Base-by-base conservation (phyloP, 352 stramenopile species). In the Pythium aquatile region DNA sequence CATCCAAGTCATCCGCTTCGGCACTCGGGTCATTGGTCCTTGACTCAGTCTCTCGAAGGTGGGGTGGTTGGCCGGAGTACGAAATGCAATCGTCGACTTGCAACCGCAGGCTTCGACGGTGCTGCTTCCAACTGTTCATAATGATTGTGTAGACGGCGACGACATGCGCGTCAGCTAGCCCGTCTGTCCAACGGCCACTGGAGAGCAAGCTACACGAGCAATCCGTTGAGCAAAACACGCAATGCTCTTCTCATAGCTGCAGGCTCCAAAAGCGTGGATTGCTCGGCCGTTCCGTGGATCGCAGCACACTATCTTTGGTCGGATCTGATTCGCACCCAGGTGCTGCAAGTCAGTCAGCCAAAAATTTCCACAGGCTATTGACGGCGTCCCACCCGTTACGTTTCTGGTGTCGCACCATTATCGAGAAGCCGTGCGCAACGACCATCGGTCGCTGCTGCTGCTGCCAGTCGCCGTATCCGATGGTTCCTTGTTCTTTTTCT, bases 401-500 rank as follows among this genome's bases (percentile, higher is more conserved):
- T 33, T 63, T 54, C 20, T 47, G 40, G 44, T 39, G 35, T 17
- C n/a, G 16, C 24, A 54, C 47, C 33, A 55, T 66, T 54, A 59
- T 14, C 54, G 53, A 1, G 32, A 53, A 10, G 48, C n/a, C 35
- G 28, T 59, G 28, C 63, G 63, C 17, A 60, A 52, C 14, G 63
- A 70, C 48, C 55, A 55, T 0, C 63, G 56, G 13, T 70, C 63
- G 33, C 52, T 54, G 28, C 30, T 35, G 14, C 33, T 51, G n/a
- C 39, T 48, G 42, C 42, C 42, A 48, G 9, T 54, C 28, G 60
- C 39, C 5, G 14, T 39, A 9, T 63, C 65, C 39, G 33, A 29
- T 0, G n/a, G 10, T 1, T 65, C 64, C 37, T 63, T 66, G 35
- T 14, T 83, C 54, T 87, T 85, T 47, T 76, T 92, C 56, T 75